phyloP scores from a whole-genome alignment of 192 early-diverging fungal genomes.

The Gamsiella multidivaricata region DNA sequence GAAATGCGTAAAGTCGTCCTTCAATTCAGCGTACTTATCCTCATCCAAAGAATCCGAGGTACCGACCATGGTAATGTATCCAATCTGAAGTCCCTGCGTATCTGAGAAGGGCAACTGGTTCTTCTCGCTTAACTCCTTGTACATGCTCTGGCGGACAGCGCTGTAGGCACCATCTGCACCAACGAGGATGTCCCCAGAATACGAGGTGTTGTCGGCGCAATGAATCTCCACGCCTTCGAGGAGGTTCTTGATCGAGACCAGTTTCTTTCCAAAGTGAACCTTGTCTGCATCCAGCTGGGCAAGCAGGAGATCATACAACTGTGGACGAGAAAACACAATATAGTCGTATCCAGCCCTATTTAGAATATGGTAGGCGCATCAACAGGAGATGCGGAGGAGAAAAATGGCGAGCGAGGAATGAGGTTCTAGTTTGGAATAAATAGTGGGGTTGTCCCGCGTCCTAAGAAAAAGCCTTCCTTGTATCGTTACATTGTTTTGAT shows the following conservation, averaged over 20 bases:
- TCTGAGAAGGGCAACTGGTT: background rate
- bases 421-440: too few species aligned
- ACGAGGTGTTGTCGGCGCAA: constrained; percentile 24
- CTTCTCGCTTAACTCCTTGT: constrained; percentile 2
- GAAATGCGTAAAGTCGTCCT: constrained; percentile 19
- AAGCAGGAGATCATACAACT: constrained; percentile 23
- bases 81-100: constrained; percentile 7
- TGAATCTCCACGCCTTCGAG: constrained; percentile 8
- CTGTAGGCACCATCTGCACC: constrained; percentile 32
- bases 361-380: background rate
- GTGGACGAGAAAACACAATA: constrained; percentile 30
- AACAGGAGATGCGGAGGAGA: background rate
- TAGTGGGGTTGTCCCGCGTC: too few species aligned
- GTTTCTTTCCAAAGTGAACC: constrained; percentile 18
- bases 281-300: background rate
- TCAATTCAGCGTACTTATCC: constrained; percentile 12
- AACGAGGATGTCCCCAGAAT: constrained; percentile 22
- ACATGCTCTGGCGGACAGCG: constrained; percentile 14
- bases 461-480: constrained; percentile 1
- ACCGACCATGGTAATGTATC: constrained; percentile 29
- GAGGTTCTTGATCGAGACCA: constrained; percentile 16
- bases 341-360: constrained; percentile 11
- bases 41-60: constrained; percentile 15
- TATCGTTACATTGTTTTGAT: constrained; percentile 11
- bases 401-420: too few species aligned